phyloP scores from a whole-genome alignment of 139 green algal species.

The Picocystis salinarum region DNA sequence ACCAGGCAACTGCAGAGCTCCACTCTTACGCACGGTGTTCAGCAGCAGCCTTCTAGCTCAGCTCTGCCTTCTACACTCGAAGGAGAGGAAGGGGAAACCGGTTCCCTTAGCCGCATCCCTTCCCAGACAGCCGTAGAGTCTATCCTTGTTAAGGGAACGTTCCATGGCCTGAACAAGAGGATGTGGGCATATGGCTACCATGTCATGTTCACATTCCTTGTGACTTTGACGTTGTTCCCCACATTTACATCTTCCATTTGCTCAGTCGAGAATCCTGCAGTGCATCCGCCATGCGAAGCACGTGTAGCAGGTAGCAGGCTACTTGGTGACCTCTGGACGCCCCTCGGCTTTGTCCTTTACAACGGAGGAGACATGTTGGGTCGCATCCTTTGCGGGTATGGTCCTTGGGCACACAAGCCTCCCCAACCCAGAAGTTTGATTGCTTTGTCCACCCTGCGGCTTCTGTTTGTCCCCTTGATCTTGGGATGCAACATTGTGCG shows the following conservation, averaged over 20 bases:
- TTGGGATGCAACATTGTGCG: constrained; percentile 18
- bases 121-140: no score
- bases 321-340: constrained; percentile 17
- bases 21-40: no score
- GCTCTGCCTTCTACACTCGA: no score
- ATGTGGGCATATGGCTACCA: no score
- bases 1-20: no score
- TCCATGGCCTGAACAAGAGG: no score
- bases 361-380: constrained; percentile 12
- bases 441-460: constrained; percentile 4
- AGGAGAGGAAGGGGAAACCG: no score
- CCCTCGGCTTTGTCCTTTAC: constrained; percentile 16
- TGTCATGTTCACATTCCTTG: constrained; percentile 8
- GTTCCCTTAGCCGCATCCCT: no score
- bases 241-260: constrained; percentile 20
- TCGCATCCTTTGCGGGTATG: constrained; percentile 9
- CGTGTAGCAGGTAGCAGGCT: constrained; percentile 1
- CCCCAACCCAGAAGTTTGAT: constrained; percentile 7
- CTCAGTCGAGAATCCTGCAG: constrained; percentile 12
- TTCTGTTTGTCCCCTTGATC: constrained; percentile 6
- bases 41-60: no score
- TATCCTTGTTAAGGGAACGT: no score
- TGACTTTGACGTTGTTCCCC: constrained; percentile 15
- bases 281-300: constrained; percentile 8
- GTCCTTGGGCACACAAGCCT: constrained; percentile 5